These are phyloP conservation scores for Kwoniella sp. DNA, from an alignment of 768 basidiomycete species.

Conservation along the genomic window DNA sequence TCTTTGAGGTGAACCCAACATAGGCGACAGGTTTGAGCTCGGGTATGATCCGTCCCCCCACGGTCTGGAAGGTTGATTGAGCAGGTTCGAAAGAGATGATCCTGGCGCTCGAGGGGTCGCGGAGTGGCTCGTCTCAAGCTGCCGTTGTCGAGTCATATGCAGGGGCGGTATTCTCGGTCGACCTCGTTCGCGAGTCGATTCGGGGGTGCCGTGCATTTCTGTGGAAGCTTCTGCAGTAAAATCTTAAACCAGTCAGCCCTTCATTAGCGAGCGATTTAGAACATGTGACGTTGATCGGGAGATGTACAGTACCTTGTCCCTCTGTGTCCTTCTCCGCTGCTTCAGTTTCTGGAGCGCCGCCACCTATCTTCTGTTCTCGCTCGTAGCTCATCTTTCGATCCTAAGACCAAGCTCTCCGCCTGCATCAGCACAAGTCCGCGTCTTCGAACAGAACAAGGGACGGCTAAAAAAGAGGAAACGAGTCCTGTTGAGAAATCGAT, in stretches of 20 bases:
- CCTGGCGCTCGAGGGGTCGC: neutral
- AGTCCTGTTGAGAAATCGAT: neutral
- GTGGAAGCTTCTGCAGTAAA: too few species aligned
- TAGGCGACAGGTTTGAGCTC: neutral
- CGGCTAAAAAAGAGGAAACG: too few species aligned
- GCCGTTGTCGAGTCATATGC: neutral
- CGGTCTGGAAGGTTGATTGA: neutral
- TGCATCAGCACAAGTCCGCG: neutral
- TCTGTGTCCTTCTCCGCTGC: too few species aligned
- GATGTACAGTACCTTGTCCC: too few species aligned
- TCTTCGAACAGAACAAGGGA: neutral
- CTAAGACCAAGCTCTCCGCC: neutral
- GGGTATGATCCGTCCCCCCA: neutral
- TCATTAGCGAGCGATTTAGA: too few species aligned
- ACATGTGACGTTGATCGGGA: too few species aligned
- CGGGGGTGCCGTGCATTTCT: too few species aligned
- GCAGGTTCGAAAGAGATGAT: neutral
- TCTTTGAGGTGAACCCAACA: neutral
- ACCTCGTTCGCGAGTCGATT: neutral
- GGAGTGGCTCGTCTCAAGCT: neutral
- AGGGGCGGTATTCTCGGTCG: neutral
- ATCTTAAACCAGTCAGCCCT: too few species aligned
- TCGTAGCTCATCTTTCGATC: neutral
- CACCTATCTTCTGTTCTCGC: neutral
- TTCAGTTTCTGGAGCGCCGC: too few species aligned